Percentiles rank a stretch among this genome's conserved stretches.
These are phyloP conservation scores for Arabidopsis thaliana DNA, from an alignment of 345 rosid genomes.

Conservation along the genomic window DNA sequence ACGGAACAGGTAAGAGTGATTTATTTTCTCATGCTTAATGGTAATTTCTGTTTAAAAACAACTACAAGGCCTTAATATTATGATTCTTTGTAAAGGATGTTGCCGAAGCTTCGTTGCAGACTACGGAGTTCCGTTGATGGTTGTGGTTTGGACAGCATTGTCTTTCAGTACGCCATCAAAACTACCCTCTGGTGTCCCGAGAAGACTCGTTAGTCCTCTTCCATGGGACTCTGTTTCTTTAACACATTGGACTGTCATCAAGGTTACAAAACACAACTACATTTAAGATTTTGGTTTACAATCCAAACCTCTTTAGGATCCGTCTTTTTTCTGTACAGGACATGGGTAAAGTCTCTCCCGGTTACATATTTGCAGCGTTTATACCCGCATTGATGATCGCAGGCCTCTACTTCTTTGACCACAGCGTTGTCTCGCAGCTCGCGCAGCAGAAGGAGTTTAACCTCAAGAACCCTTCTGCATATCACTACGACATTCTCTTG, in stretches of 20 bases:
- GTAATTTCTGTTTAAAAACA: neutral
- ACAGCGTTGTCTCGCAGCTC: conserved; percentile 79
- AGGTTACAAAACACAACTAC: conserved; percentile 46
- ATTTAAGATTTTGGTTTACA: conserved; percentile 4
- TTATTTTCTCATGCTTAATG: neutral
- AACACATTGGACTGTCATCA: conserved; percentile 76
- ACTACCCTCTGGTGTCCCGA: conserved; percentile 70
- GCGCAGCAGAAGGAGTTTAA: conserved; percentile 89
- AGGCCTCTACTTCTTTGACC: conserved; percentile 82
- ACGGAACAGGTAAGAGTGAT: conserved; percentile 61
- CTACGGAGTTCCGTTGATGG: conserved; percentile 82
- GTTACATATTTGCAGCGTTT: conserved; percentile 66
- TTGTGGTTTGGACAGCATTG: conserved; percentile 69
- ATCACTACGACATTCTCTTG: conserved; percentile 74
- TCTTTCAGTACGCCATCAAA: conserved; percentile 51
- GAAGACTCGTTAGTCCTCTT: conserved; percentile 69
- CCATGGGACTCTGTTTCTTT: conserved; percentile 54
- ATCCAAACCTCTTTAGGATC: neutral
- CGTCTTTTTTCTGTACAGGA: conserved; percentile 51
- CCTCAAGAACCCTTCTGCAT: conserved; percentile 80
- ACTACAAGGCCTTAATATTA: neutral
- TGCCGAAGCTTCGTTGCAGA: conserved; percentile 70
- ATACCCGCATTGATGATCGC: conserved; percentile 83
- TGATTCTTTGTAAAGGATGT: conserved; percentile 48
- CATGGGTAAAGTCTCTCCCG: conserved; percentile 67